Base-by-base conservation (phyloP, 192 early-diverging fungal species). In the Entophlyctis luteolus region DNA sequence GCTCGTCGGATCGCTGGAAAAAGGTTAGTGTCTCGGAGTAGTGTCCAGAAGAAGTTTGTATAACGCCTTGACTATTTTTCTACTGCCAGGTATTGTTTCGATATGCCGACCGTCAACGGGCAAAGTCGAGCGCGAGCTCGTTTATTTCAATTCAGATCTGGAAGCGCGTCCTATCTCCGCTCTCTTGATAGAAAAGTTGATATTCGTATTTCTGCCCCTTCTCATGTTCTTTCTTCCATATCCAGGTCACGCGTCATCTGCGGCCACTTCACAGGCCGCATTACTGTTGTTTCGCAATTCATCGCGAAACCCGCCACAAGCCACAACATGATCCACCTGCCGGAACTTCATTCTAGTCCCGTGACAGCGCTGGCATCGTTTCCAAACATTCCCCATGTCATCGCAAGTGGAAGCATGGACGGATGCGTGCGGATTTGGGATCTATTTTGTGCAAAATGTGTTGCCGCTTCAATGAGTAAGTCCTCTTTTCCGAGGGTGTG, bases 161-260 rank as follows among this genome's bases (percentile, higher is more conserved):
- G 60, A 71, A 4, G 53, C 76, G 33, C 12, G 45, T 2, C 66
- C 58, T 5, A 73, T 89, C 2, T 70, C 71, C 0, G 67, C 69
- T 4, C 74, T 89, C 38, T 62, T 82, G 29, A 77, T 88, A 32
- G 85, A 89, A 60, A 77, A 71, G 86, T 87, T 63, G 52, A 70
- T 37, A 0, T 1, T 22, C 2, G 1, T 20, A 25, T 31, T 31
- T 16, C 63, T 3, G 6, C 42, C 42, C 42, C 10, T 12, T 10
- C 49, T 10, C 37, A 16, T 33, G 22, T 5, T 38, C 5, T 1
- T 45, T 18, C 14, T 14, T 27, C 29, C 4, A n/a, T 48, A 46
- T 28, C 56, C 57, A 86, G 84, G 14, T 65, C 76, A 38, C 82
- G 85, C 23, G 74, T 88, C 20, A 62, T 86, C 2, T 84, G 83